Base-by-base conservation (phyloP, 306 rosid species). In the Leucaena leucocephala region DNA sequence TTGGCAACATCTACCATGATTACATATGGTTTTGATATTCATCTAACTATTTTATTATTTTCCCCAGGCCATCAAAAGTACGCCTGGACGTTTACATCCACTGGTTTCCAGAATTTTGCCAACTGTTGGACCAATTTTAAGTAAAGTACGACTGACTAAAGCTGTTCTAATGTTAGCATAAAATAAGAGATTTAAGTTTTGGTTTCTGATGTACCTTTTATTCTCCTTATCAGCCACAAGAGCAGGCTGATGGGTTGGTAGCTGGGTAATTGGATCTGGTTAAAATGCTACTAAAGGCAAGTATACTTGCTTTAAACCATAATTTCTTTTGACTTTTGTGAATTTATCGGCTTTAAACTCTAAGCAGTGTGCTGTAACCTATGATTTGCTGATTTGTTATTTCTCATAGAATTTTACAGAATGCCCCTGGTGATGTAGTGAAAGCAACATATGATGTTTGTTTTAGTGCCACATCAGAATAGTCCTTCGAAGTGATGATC, bases 201-300 rank as follows among this genome's bases (percentile, higher is more conserved):
- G 81, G 66, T 72, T 82, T 81, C 80, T 87, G 80, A 89, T 71
- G 74, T 64, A 61, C 73, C 39, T 63, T 14, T 78, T 68, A n/a
- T 48, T 82, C 78, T 81, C 75, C 68, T 69, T 74, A 13, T 76
- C 90, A 94, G 97, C 95, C 94, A 76, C 94, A 84, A 63, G 92
- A 87, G 87, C 98, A 92, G 83, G 87, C 94, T 76, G 92, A 89
- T 82, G 98, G 97, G 46, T 82, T 94, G 86, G 93, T 91, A 44
- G 90, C 97, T 68, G 98, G 97, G 75, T 91, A 97, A 77, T 62
- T 94, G 82, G 98, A 94, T 92, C 86, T 94, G 81, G 76, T 91
- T 75, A 89, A 97, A 55, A 91, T 92, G 95, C 84, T 94, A 50
- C 83, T 94, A 79, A 94, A 94, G 97, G 98, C 97, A 92, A 92